Evolutionary conservation across 2,329 filamentous ascomycete genomes (phyloP).

Genomic region (Cladophialophora carrionii): DNA sequence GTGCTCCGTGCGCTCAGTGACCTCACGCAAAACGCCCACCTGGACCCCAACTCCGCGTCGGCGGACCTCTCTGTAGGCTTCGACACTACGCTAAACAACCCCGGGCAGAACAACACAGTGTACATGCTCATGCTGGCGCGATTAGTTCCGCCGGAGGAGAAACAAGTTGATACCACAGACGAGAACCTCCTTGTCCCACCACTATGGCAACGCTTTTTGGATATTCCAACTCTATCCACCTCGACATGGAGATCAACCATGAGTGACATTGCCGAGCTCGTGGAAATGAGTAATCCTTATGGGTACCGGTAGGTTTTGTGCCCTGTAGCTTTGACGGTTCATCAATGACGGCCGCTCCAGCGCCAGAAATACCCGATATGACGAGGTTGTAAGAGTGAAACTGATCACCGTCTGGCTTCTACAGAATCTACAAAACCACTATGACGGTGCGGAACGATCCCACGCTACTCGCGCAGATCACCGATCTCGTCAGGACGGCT

Average conservation of each 20-base stretch:
- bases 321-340: neutral
- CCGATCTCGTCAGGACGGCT: neutral
- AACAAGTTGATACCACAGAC: neutral
- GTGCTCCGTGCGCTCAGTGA: neutral
- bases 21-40: neutral
- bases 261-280: neutral
- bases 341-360: no score
- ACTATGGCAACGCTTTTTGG: conserved; percentile 1
- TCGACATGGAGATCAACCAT: neutral
- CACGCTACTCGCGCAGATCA: neutral
- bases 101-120: neutral
- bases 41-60: neutral
- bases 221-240: neutral
- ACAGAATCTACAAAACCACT: conserved; percentile 5
- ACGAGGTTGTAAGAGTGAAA: neutral
- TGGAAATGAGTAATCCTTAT: conserved; percentile 1
- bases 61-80: conserved; percentile 7
- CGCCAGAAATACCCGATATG: neutral
- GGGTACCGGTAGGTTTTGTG: neutral
- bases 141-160: neutral
- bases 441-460: conserved; percentile 2
- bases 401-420: neutral
- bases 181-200: neutral
- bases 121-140: neutral
- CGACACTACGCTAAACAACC: neutral